Conservation (phyloP, 1,284 basidiomycete species). For the Leccinum pachyderme region DNA sequence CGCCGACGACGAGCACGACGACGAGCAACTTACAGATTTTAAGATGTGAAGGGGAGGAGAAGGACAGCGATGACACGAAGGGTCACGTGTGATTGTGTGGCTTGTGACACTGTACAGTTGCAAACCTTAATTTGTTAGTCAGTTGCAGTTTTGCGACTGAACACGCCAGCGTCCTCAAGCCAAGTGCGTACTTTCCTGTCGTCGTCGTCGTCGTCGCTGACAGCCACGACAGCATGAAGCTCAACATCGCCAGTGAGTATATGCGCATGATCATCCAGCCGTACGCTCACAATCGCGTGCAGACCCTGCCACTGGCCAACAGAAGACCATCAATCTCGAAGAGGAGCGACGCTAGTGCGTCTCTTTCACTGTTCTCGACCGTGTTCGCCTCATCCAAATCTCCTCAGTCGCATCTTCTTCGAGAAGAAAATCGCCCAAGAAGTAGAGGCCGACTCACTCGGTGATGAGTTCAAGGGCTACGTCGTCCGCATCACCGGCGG, state of each 20-base stretch:
- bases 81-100: slow-evolving; percentile 37
- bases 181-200: slow-evolving; percentile 23
- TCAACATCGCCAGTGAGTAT: slow-evolving; percentile 91
- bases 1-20: slow-evolving; percentile 1
- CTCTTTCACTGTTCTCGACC: not conserved
- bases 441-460: slow-evolving; percentile 87
- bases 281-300: slow-evolving; percentile 22
- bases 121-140: slow-evolving; percentile 41
- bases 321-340: slow-evolving; percentile 95
- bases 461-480: slow-evolving; percentile 98
- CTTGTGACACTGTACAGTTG: slow-evolving; percentile 42
- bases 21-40: slow-evolving; percentile 36
- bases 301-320: slow-evolving; percentile 94
- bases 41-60: slow-evolving; percentile 30
- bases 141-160: slow-evolving; percentile 1
- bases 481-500: slow-evolving; percentile 96
- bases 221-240: slow-evolving; percentile 71
- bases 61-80: slow-evolving; percentile 14
- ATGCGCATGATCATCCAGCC: not conserved
- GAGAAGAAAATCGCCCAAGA: slow-evolving; percentile 97
- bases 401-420: slow-evolving; percentile 83
- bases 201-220: slow-evolving; percentile 5
- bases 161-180: slow-evolving; percentile 21
- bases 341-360: slow-evolving; percentile 87
- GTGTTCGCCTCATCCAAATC: slow-evolving; percentile 2